Evolutionary conservation across 1,284 basidiomycete genomes (phyloP), one percentile per base, ranked within the genome.

Genomic region (Takashimella koratensis): DNA sequence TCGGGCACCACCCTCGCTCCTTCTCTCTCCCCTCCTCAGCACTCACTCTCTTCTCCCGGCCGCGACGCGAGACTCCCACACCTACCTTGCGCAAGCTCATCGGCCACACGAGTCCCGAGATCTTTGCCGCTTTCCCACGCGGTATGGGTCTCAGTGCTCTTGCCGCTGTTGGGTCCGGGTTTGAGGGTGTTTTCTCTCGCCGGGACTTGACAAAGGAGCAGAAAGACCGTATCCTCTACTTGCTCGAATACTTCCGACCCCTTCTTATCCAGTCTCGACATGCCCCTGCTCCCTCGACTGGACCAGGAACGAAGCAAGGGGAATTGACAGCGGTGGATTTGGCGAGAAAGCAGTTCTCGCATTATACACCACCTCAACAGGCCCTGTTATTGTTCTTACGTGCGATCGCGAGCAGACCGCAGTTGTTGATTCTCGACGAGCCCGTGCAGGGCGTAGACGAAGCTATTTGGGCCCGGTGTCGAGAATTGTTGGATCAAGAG

Each of bases 1-100:
- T 92, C 0, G 95, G 95, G 22, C 91, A 95, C 66, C 95, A 98
- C 73, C 94, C 95, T 0, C 90, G 90, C 59, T 95, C 93, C 0
- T 98, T 87, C 76, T 86, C 85, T 1, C 77, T 85, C 49, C 73
- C 76, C 0, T 46, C 73, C 0, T 23, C 60, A 0, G 74, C 78
- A 16, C 81, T 98, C 6, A 78, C 80, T 3, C 82, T 93, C 43
- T 90, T 94, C 59, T 83, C 82, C 41, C 79, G 81, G 41, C 86
- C 86, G 0, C 84, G 88, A n/a, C 80, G 80, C 6, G 70, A 71
- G 2, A 82, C 84, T 47, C 78, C 88, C 16, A 84, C 90, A 8
- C 65, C 74, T 66, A 71, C 78, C 56, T 75, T 86, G 60, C 80
- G 82, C 53, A 73, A 78, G 2, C 77, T 78, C 40, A 86, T 91